Evolutionary conservation across 441 rosid genomes (phyloP), one percentile per base, ranked within the genome.

Genomic region (Erodium trifolium): DNA sequence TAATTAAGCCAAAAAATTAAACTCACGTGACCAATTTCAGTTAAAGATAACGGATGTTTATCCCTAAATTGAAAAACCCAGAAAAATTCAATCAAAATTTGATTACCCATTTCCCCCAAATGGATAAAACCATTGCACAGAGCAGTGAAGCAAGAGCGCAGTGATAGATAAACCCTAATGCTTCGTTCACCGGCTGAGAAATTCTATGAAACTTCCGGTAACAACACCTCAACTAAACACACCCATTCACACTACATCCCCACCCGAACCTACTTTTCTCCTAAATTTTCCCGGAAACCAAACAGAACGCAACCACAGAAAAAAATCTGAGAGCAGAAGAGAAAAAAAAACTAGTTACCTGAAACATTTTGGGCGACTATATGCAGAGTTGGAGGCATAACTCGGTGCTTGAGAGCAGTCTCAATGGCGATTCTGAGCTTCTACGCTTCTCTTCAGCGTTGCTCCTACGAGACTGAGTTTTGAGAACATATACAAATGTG

Each of bases 351-450:
- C 2, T 2, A 69, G 16, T 57, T 73, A 84, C 89, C 92, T 37
- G 84, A 71, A 14, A 80, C 18, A 67, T 53, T 79, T 13, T 75
- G 74, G 27, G 82, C 65, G 29, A 69, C 31, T 67, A 79, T 75
- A 79, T 75, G 77, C 55, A 76, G 71, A 18, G 84, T 68, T 69
- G 74, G 80, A 67, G 82, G 75, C 89, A 84, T 87, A 23, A 71
- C 72, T 73, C 55, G 34, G 23, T 53, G 18, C 60, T 53, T 53
- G 9, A 14, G 60, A 53, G 23, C 60, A 6, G 7, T 16, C 29
- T 57, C 63, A 57, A 19, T 57, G 16, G 63, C 27, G 63, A 19
- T 57, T 57, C 27, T 17, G 63, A 11, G 63, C 29, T 57, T 18
- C 29, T 57, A 34, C 37, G 37, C 63, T 18, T 18, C 23, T 57